Evolutionary conservation across 768 basidiomycete genomes (phyloP).

Genomic region (Psilocybe azurescens): DNA sequence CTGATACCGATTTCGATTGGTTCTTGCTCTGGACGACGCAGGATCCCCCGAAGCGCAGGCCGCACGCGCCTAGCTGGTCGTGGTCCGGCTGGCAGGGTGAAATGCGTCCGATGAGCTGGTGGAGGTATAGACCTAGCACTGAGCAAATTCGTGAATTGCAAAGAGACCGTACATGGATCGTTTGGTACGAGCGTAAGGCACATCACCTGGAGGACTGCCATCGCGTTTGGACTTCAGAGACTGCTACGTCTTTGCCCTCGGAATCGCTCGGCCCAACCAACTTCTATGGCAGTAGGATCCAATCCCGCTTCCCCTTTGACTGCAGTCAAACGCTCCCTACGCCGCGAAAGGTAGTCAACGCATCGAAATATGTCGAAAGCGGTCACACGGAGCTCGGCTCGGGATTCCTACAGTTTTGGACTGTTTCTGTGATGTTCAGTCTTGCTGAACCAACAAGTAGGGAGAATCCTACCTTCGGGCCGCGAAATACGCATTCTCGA

Average conservation of each 20-base stretch:
- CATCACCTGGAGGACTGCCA: conserved; percentile 12
- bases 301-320: conserved; percentile 6
- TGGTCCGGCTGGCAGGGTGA: conserved; percentile 16
- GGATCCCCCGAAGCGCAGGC: conserved; percentile 6
- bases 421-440: conserved; percentile 10
- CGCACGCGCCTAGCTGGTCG: conserved; percentile 12
- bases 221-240: conserved; percentile 7
- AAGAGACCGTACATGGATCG: conserved; percentile 14
- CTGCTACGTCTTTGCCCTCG: neutral
- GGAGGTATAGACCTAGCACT: conserved; percentile 4
- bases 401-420: conserved; percentile 18
- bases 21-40: conserved; percentile 15
- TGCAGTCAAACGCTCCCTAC: conserved; percentile 7
- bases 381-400: conserved; percentile 6
- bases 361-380: conserved; percentile 7
- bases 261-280: neutral
- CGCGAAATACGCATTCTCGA: neutral
- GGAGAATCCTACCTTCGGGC: neutral
- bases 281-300: neutral
- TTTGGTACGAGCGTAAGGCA: conserved; percentile 18
- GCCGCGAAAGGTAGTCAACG: neutral
- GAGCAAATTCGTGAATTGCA: conserved; percentile 4
- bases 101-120: conserved; percentile 7
- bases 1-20: conserved; percentile 17
- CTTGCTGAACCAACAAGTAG: neutral